Evolutionary conservation across 306 rosid species (phyloP).

Genomic region (Nissolia schottii): DNA sequence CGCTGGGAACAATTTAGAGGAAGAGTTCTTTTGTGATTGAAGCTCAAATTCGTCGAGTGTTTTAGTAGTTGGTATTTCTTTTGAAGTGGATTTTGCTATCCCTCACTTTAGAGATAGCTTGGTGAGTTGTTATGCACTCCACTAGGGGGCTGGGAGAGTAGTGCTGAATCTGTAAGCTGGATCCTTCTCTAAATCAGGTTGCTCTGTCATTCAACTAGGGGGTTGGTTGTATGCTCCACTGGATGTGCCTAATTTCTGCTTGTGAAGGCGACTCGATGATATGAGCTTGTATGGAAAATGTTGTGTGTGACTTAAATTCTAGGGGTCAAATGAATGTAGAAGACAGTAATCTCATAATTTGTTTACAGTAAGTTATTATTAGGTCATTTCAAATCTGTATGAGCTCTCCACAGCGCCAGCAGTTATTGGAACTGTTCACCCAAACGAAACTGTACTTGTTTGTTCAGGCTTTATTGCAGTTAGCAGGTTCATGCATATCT

Average conservation of each 20-base stretch:
- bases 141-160: background rate
- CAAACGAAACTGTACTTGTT: background rate
- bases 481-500: background rate
- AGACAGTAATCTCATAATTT: background rate
- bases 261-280: background rate
- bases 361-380: background rate
- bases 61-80: background rate
- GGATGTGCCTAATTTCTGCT: background rate
- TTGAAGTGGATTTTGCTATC: constrained; percentile 3
- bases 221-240: background rate
- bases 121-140: background rate
- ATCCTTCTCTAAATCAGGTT: background rate
- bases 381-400: background rate
- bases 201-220: background rate
- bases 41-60: background rate
- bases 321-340: background rate
- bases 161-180: background rate
- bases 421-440: background rate
- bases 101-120: background rate
- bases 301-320: background rate
- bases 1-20: background rate
- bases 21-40: constrained; percentile 8
- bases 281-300: background rate
- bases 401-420: background rate
- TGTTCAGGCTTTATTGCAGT: too few species aligned